Evolutionary conservation across 768 basidiomycete species (phyloP), one percentile per base, ranked within the genome.

Genomic region (Rhodosporidiobolus sp.): DNA sequence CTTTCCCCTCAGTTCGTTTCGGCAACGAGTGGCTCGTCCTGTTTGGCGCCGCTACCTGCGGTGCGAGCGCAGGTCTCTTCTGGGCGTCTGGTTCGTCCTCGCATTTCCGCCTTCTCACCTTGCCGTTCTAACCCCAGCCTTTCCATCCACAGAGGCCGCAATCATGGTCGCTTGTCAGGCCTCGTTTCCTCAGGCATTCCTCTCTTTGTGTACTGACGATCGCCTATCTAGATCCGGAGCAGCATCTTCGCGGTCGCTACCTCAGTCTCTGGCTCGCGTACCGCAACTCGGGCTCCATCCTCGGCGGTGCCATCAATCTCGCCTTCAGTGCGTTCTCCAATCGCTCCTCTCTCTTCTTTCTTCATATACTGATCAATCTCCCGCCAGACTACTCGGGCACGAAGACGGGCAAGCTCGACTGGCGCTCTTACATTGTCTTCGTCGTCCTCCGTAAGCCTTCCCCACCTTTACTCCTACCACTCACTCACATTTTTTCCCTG

Each of bases 241-340:
- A 76, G 3, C 72, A 70, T 28, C 74, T 78, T 30, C 62, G 62
- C 24, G 62, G 62, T 20, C 62, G 62, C 16, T 63, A 63, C 62
- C 50, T 63, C 3, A 78, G 78, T 17, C 63, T 76, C 43, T 80
- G 79, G 79, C 76, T 79, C n/a, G 75, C 50, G 0, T 76, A 58
- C 68, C 65, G 72, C 38, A 62, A 77, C 12, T 59, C 71, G 26
- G 80, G 79, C 43, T 74, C 73, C 24, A 70, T 79, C 32, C 69
- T 80, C 30, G 80, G 78, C 30, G 79, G 79, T 9, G 63, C 72
- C 22, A 79, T 80, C 73, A 78, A 78, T 58, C 62, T 79, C 17
- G 80, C 68, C 3, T 56, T 79, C 49, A 80, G 38, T 43, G 8
- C 7, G 38, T 43, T 14, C 38, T n/a, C n/a, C n/a, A n/a, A n/a